Percentiles rank a stretch among this genome's conserved stretches.
Evolutionary conservation across 73 alveolate species (phyloP).

Genomic region (Tetrahymena thermophila): DNA sequence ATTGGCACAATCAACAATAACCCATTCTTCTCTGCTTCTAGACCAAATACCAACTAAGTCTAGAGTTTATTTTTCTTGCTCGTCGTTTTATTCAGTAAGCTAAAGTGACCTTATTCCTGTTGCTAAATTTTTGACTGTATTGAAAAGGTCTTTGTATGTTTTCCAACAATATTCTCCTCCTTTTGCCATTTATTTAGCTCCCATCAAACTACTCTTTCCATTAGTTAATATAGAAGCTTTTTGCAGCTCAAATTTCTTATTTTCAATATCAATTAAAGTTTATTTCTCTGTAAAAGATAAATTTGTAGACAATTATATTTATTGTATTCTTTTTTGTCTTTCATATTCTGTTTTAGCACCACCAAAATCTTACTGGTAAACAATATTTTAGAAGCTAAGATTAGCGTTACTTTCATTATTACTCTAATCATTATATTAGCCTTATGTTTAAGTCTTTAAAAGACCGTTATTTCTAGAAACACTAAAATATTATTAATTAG

Average conservation of each 20-base stretch:
- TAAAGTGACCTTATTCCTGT: neutral
- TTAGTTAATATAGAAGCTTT: neutral
- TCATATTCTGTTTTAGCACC: neutral
- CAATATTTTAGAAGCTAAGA: neutral
- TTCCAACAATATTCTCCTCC: neutral
- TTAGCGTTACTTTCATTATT: neutral
- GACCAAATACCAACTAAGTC: constrained; percentile 65
- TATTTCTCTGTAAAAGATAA: neutral
- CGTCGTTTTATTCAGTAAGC: neutral
- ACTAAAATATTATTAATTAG: neutral
- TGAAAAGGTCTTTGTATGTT: neutral
- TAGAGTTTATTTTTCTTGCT: constrained; percentile 39
- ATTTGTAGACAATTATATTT: neutral
- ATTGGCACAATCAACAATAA: constrained; percentile 62
- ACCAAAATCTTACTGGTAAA: neutral
- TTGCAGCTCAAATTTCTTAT: neutral
- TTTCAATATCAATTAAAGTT: neutral
- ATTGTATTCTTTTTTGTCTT: neutral
- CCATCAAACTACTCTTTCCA: neutral
- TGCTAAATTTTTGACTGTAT: neutral
- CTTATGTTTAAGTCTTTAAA: neutral
- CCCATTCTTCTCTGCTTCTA: constrained; percentile 75
- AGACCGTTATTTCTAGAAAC: neutral
- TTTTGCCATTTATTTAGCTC: neutral
- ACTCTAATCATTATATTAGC: neutral